Evolutionary conservation across 2,329 filamentous ascomycete species (phyloP), one percentile per base, ranked within the genome.

Genomic region (Lecanicillium sp.): DNA sequence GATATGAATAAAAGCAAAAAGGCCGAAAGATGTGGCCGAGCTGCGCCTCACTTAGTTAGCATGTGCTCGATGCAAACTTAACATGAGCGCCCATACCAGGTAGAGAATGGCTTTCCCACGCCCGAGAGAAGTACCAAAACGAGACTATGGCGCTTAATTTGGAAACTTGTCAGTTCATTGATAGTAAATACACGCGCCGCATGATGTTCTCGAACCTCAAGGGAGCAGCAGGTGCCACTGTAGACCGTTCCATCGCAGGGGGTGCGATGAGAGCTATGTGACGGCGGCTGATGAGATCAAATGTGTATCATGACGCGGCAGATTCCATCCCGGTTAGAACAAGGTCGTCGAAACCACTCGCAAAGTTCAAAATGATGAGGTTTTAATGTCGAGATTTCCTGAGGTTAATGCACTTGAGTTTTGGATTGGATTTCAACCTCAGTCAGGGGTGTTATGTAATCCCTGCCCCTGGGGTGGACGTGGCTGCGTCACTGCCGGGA

Each of bases 61-160:
- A 20, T 3, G 17, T 50, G 29, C 14, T 19, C 24, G 38, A 33
- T 29, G 24, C 26, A 32, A 15, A n/a, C n/a, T n/a, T n/a, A n/a
- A n/a, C n/a, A n/a, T n/a, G n/a, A n/a, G n/a, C n/a, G n/a, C n/a
- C 12, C 61, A 48, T 58, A 76, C 75, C 71, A 52, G 72, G 69
- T 45, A 78, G 61, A 17, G 70, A 72, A 54, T 77, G 73, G 32
- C 67, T 66, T 49, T 75, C 68, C 11, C 75, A 58, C 6, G 66
- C 71, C 51, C 67, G 63, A 3, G 67, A 69, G 12, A 77, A 64
- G 62, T 73, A 77, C 36, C 71, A 56, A 57, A 77, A 75, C 21
- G 41, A 39, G 19, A 24, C 6, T 4, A 44, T 8, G 2, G 45
- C 26, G 5, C 45, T 48, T n/a, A n/a, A 17, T 29, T 23, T 2